phyloP scores from a whole-genome alignment of 2,329 filamentous ascomycete genomes.

The Xylaria polymorpha region DNA sequence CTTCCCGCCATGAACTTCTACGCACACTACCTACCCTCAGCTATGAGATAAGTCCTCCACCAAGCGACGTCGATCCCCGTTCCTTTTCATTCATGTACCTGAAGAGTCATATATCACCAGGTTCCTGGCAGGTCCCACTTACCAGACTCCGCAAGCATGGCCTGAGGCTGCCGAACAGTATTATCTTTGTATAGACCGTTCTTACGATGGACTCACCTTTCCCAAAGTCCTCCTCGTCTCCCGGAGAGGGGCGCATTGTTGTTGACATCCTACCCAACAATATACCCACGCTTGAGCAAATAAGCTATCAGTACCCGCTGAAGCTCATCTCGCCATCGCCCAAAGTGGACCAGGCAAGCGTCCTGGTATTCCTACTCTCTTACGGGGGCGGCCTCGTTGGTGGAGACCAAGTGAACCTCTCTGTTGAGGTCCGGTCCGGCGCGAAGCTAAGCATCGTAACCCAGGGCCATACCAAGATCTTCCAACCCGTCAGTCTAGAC shows the following conservation, averaged over 20 bases:
- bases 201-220: constrained; percentile 71
- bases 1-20: background rate
- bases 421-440: constrained; percentile 70
- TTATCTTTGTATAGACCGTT: constrained; percentile 3
- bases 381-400: constrained; percentile 95
- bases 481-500: constrained; percentile 75
- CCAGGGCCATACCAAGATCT: constrained; percentile 93
- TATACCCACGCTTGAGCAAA: constrained; percentile 75
- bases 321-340: constrained; percentile 89
- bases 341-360: constrained; percentile 70
- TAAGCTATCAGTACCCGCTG: constrained; percentile 92
- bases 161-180: constrained; percentile 10
- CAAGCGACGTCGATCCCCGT: background rate
- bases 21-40: background rate
- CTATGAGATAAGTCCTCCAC: background rate
- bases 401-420: constrained; percentile 82
- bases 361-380: constrained; percentile 88
- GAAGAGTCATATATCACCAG: background rate
- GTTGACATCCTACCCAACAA: constrained; percentile 77
- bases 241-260: constrained; percentile 83
- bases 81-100: background rate
- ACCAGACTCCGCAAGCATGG: constrained; percentile 32
- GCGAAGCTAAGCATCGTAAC: constrained; percentile 76
- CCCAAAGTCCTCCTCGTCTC: constrained; percentile 74
- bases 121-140: background rate